phyloP scores from a whole-genome alignment of 192 early-diverging fungal species.

The Backusella morwellensis region DNA sequence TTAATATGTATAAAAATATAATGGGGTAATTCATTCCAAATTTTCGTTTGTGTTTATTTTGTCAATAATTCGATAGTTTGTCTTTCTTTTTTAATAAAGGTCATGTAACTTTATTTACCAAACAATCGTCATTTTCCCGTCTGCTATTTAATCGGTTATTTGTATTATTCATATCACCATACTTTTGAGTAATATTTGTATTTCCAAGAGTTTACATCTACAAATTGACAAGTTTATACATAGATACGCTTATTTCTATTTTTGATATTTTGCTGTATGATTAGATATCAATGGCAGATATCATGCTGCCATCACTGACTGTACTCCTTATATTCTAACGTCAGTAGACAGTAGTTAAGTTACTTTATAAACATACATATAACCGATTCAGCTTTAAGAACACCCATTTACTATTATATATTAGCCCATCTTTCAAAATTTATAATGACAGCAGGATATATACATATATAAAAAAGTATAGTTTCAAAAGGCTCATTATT shows the following conservation, averaged over 20 bases:
- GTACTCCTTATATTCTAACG: not conserved
- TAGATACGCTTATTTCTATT: not conserved
- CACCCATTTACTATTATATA: not conserved
- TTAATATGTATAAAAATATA: not conserved
- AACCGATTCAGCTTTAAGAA: not conserved
- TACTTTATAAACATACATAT: not conserved
- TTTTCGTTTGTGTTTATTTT: not conserved
- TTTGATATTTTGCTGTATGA: not conserved
- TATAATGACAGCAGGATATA: not conserved
- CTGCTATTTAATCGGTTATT: not conserved
- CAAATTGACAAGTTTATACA: not conserved
- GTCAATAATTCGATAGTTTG: not conserved
- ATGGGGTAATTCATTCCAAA: not conserved
- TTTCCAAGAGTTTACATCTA: not conserved
- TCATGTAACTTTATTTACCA: not conserved
- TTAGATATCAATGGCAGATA: not conserved
- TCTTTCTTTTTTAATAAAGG: not conserved
- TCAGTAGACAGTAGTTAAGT: not conserved
- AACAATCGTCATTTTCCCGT: not conserved
- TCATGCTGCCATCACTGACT: not conserved
- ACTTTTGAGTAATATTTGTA: not conserved
- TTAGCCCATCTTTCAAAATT: too few relatives aligned
- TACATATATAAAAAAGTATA: not conserved
- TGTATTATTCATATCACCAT: not conserved
- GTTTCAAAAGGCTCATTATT: not conserved